Percentiles rank a stretch among this genome's conserved stretches.
Conservation (phyloP, 139 green algal species). For the Chlorella sp. region DNA sequence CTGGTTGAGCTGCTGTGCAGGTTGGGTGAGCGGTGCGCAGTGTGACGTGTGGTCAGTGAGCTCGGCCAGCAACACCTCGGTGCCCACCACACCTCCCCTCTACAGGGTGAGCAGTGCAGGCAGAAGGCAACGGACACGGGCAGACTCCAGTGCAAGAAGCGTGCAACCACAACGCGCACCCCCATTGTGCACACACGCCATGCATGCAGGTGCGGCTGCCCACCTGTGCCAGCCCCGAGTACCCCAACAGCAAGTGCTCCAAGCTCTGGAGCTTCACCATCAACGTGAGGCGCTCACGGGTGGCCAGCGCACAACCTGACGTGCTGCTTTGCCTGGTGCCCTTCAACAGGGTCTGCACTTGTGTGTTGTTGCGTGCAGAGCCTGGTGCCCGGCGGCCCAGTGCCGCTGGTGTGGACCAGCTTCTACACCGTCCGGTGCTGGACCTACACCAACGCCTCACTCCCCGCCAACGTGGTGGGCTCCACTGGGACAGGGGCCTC, state of each 20-base stretch:
- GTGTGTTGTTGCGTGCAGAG: too few relatives aligned
- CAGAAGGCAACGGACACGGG: too few relatives aligned
- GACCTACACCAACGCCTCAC: background rate
- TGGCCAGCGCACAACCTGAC: too few relatives aligned
- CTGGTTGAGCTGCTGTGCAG: too few relatives aligned
- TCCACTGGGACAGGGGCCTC: background rate
- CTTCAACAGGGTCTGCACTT: too few relatives aligned
- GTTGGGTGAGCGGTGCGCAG: background rate
- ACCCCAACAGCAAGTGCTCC: background rate
- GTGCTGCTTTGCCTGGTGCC: too few relatives aligned
- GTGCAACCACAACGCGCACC: too few relatives aligned
- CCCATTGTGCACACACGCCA: too few relatives aligned
- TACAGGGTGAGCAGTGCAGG: background rate
- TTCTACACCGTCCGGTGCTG: background rate
- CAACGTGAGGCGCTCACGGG: too few relatives aligned
- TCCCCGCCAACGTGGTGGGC: background rate
- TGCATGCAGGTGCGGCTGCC: background rate
- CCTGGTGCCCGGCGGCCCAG: background rate
- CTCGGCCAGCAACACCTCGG: background rate
- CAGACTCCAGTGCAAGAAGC: too few relatives aligned
- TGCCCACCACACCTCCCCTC: background rate
- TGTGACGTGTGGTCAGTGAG: background rate
- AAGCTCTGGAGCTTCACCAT: background rate
- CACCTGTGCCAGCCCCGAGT: background rate
- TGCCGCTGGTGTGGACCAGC: background rate